Evolutionary conservation across 1,139 yeast genomes (phyloP), one percentile per base, ranked within the genome.

Genomic region (Kurtzmaniella natalensis): DNA sequence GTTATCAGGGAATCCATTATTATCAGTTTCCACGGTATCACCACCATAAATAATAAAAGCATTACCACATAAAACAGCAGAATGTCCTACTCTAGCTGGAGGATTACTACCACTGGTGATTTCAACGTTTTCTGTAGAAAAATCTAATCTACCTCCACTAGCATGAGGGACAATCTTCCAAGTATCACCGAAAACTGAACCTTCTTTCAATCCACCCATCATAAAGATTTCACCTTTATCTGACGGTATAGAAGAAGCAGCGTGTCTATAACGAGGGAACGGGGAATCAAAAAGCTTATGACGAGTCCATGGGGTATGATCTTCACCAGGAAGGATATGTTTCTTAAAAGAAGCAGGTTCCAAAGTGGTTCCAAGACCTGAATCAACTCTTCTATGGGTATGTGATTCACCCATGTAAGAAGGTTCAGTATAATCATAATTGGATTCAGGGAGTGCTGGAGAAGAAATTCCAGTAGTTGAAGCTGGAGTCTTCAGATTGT

Each of bases 11-110:
- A 81, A 76, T 3, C 88, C 89, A 41, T 78, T 78, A 40, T 76
- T 76, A 46, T 84, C 88, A 22, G 92, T 84, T 47, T 84, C 87
- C 34, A 80, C 85, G 2, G 97, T 92, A 53, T 92, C 98, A 48
- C 99, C 99, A 30, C 97, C 98, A 61, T 86, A 92, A 16, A 92
- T 78, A 32, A 92, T 88, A 51, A 83, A 92, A 0, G 98, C 98
- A 53, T 89, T 92, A 10, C 98, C 98, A 43, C 95, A 82, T 23
- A 92, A 70, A 16, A 92, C 84, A 3, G 95, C 76, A 1, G 96
- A 87, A 57, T 94, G 99, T 1, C 98, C 97, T 5, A 92, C 96
- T 48, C 98, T 78, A 19, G 98, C 96, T 14, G 95, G 92, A 2
- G 96, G 96, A 18, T 87, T 78, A 40, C 64, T 68, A 42, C 56